These are phyloP conservation scores for Pinus albicaulis DNA, from an alignment of 75 land plant genomes.

Conservation along the genomic window DNA sequence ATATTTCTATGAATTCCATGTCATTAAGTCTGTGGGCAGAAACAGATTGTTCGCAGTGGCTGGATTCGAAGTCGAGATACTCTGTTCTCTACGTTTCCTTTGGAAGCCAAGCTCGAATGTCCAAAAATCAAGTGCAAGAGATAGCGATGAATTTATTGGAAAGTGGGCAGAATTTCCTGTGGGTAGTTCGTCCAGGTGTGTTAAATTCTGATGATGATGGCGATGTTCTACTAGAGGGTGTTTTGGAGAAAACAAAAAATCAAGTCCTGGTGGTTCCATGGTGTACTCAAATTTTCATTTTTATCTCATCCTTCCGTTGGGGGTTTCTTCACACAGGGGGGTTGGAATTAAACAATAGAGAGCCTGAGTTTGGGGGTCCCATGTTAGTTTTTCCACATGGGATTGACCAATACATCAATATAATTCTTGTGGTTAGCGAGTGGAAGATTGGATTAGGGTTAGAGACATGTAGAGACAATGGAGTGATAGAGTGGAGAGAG, in stretches of 20 bases:
- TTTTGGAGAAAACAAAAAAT: conserved; percentile 8
- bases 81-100: conserved; percentile 13
- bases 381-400: conserved; percentile 18
- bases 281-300: conserved; percentile 15
- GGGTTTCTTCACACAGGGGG: conserved; percentile 23
- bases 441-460: conserved; percentile 11
- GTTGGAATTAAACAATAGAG: conserved; percentile 24
- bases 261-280: conserved; percentile 20
- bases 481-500: neutral
- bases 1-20: neutral
- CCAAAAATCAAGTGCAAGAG: conserved; percentile 3
- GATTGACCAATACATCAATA: conserved; percentile 10
- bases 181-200: conserved; percentile 7
- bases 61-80: neutral
- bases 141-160: neutral
- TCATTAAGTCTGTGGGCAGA: neutral
- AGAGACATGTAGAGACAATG: neutral
- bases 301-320: conserved; percentile 17
- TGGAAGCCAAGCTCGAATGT: neutral
- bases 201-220: neutral
- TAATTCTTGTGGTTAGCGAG: conserved; percentile 1
- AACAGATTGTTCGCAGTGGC: neutral
- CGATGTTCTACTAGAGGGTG: neutral
- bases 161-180: conserved; percentile 5
- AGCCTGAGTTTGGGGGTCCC: conserved; percentile 16